These are phyloP conservation scores for Jacaranda mimosifolia DNA, from an alignment of 257 asterid genomes.

Conservation along the genomic window DNA sequence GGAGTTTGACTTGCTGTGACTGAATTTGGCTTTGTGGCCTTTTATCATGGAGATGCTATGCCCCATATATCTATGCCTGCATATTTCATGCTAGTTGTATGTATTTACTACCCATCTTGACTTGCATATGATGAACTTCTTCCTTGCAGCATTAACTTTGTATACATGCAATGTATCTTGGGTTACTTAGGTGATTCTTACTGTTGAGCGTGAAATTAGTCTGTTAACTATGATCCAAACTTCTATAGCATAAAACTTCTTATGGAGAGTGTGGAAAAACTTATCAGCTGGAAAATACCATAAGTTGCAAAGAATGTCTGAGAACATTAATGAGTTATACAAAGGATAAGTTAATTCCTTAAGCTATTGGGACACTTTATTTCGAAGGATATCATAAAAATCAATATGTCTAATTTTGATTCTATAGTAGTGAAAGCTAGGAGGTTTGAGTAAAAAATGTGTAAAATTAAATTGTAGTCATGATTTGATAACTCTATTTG, in stretches of 20 bases:
- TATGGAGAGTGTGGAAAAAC: not conserved
- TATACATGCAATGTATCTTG: too few relatives aligned
- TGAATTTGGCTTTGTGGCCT: constrained; percentile 8
- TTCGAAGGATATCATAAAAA: not conserved
- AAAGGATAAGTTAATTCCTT: not conserved
- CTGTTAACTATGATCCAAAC: not conserved
- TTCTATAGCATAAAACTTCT: not conserved
- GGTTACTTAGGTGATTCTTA: too few relatives aligned
- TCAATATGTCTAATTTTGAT: not conserved
- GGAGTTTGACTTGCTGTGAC: not conserved
- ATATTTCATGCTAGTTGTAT: not conserved
- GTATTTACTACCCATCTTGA: not conserved
- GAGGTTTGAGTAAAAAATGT: not conserved
- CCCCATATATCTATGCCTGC: not conserved
- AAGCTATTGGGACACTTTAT: not conserved
- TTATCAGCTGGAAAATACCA: not conserved
- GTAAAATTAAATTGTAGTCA: not conserved
- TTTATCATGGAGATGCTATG: not conserved
- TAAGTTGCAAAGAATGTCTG: not conserved
- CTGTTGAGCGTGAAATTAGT: not conserved
- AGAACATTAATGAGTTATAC: not conserved
- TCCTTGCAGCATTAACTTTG: too few relatives aligned
- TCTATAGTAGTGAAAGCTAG: not conserved
- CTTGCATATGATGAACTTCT: not conserved
- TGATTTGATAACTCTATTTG: too few relatives aligned